Evolutionary conservation across 2,329 filamentous ascomycete species (phyloP), one percentile per base, ranked within the genome.

Genomic region (Ceratocystis colombiana): DNA sequence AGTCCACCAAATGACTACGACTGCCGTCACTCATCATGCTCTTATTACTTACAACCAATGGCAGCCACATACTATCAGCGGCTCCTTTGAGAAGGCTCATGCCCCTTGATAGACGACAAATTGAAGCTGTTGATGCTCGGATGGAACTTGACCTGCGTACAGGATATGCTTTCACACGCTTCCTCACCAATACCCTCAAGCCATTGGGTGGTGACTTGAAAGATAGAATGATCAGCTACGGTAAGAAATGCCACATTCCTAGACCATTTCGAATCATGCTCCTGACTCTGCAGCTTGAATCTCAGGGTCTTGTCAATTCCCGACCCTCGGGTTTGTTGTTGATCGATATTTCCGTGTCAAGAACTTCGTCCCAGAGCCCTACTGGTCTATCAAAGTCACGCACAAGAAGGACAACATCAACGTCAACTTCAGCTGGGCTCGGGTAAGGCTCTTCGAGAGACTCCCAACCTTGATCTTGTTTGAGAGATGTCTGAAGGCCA

Each of bases 101-200:
- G 37, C 79, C 86, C 15, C 80, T 99, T 7, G 94, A 99, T 71
- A 88, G 95, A 67, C 86, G 80, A 67, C 92, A 96, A 74, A 89
- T 92, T 12, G 85, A 90, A 73, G 94, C 94, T 5, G 94, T 99
- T 7, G 81, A 88, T 66, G 88, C 93, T 8, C 84, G 94, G 61
- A 96, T 96, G 41, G 94, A 99, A 73, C 81, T 99, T 17, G 94
- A 99, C 75, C 78, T 99, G 53, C 84, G 94, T 41, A 95, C 96
- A 68, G 94, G 94, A 0, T 93, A 88, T 70, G 90, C 90, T 5
- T 97, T 97, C 73, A 96, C 94, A 33, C 84, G 94, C 22, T 88
- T 95, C 74, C 83, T 96, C 69, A 96, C 90, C 0, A 82, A 88
- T 66, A 88, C 82, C 68, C 79, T 99, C n/a, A 85, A 88, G 69